Evolutionary conservation across 1,139 yeast species (phyloP).

Genomic region (Meyerozyma carpophila): DNA sequence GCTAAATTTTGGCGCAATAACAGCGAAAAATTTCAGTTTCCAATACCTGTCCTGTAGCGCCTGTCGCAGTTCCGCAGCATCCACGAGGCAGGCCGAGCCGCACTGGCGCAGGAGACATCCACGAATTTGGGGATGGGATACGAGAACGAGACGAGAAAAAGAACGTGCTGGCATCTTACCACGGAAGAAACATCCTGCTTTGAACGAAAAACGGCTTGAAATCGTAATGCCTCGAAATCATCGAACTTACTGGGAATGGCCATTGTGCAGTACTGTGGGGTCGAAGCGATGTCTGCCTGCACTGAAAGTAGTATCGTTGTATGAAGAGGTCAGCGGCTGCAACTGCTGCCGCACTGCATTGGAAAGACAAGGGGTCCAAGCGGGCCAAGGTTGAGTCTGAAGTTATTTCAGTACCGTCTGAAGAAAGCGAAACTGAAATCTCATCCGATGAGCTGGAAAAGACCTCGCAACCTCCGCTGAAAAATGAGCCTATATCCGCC

Average conservation of each 20-base stretch:
- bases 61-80: too few species aligned
- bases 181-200: too few species aligned
- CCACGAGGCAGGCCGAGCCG: too few species aligned
- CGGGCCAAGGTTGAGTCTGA: background rate
- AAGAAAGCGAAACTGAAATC: background rate
- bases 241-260: conserved; percentile 1
- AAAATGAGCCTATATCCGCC: background rate
- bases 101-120: too few species aligned
- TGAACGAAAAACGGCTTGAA: too few species aligned
- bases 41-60: too few species aligned
- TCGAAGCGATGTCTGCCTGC: conserved; percentile 2
- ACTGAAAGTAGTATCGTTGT: background rate
- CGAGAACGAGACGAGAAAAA: too few species aligned
- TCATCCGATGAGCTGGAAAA: background rate
- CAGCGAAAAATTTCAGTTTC: too few species aligned
- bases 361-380: background rate
- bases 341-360: conserved; percentile 1
- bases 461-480: background rate
- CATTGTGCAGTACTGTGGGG: conserved; percentile 2
- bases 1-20: too few species aligned
- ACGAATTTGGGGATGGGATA: too few species aligned
- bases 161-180: too few species aligned
- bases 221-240: too few species aligned
- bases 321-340: conserved; percentile 2
- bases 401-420: background rate